phyloP scores from a whole-genome alignment of 2,329 filamentous ascomycete genomes.

The Cladosporium halotolerans region DNA sequence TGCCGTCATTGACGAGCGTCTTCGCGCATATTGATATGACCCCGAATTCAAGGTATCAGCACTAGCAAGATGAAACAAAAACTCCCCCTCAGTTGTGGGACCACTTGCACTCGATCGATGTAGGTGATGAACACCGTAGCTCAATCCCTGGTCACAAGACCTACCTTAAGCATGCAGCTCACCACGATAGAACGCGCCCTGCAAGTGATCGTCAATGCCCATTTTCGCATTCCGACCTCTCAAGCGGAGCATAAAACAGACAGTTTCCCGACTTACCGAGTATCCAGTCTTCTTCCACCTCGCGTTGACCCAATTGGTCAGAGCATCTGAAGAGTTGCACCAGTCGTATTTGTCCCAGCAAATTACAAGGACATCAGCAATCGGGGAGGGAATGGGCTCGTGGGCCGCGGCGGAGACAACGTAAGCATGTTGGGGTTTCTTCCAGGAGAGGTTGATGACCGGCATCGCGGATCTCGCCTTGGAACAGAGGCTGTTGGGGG shows the following conservation, averaged over 20 bases:
- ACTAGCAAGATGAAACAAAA: no score
- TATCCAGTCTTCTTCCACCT: slow-evolving; percentile 24
- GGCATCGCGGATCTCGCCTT: slow-evolving; percentile 6
- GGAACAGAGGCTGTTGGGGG: no score
- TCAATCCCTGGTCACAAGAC: background rate
- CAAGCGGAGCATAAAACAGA: slow-evolving; percentile 19
- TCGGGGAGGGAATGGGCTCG: slow-evolving; percentile 16
- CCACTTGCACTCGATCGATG: no score
- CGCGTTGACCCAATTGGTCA: slow-evolving; percentile 25
- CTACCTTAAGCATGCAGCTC: background rate
- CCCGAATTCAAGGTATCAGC: no score
- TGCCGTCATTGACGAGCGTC: no score
- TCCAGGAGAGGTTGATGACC: slow-evolving; percentile 1
- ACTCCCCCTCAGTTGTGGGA: no score
- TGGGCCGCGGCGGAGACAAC: slow-evolving; percentile 3
- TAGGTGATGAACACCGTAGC: no score
- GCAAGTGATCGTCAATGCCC: slow-evolving; percentile 16
- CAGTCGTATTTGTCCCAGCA: slow-evolving; percentile 20
- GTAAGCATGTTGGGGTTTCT: slow-evolving; percentile 6
- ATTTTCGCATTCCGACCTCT: slow-evolving; percentile 17
- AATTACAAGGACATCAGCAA: slow-evolving; percentile 17
- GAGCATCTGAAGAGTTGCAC: slow-evolving; percentile 19
- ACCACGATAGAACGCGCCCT: slow-evolving; percentile 5
- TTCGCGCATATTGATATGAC: no score
- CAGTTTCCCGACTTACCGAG: slow-evolving; percentile 18